Evolutionary conservation across 176 grass and related monocot species (phyloP).

Genomic region (Oryza meridionalis): DNA sequence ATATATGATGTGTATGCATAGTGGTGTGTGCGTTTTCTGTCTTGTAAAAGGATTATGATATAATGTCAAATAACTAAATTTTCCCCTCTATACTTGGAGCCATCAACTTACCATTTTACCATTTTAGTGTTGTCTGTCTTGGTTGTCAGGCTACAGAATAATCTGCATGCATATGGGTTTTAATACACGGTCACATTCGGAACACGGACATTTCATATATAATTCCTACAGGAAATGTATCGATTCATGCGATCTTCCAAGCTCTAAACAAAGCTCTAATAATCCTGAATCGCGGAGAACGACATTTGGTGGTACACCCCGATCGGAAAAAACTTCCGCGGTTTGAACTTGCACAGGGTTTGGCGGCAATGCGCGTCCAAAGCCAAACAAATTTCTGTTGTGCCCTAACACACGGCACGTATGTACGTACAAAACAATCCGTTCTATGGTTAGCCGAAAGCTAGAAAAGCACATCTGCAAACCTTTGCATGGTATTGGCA

Average conservation of each 20-base stretch:
- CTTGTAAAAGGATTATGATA: too few species aligned
- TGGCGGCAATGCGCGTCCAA: slow-evolving; percentile 7
- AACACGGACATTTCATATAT: neutral
- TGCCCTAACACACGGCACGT: slow-evolving; percentile 9
- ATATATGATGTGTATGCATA: too few species aligned
- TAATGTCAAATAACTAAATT: too few species aligned
- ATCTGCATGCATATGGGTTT: neutral
- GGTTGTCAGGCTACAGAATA: too few species aligned
- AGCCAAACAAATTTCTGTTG: slow-evolving; percentile 32
- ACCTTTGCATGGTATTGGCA: too few species aligned
- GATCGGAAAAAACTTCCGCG: neutral
- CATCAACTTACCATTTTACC: too few species aligned
- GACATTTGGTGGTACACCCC: too few species aligned
- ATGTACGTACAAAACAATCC: slow-evolving; percentile 18
- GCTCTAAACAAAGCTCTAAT: neutral
- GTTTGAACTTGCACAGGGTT: slow-evolving; percentile 4
- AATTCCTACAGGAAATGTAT: neutral
- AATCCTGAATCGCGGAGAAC: too few species aligned
- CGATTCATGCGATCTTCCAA: too few species aligned
- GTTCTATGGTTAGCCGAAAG: neutral
- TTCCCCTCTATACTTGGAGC: too few species aligned
- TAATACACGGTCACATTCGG: neutral
- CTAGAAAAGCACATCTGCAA: neutral
- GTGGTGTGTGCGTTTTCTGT: too few species aligned
- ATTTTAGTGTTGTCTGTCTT: too few species aligned